These are phyloP conservation scores for Fusarium udum DNA, from an alignment of 2,329 filamentous ascomycete species.

Conservation along the genomic window DNA sequence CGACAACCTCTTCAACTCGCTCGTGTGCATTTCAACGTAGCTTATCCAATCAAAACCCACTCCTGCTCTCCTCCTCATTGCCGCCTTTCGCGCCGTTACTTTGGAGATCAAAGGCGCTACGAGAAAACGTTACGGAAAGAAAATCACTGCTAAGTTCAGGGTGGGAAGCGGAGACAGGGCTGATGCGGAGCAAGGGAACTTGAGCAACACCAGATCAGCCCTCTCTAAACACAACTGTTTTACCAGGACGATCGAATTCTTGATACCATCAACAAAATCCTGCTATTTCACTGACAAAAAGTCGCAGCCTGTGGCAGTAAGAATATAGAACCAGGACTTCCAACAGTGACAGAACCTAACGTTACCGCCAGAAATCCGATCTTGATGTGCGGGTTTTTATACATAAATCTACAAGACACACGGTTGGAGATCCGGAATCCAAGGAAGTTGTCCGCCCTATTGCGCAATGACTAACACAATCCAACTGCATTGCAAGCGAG, in stretches of 20 bases:
- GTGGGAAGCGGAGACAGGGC: conserved; percentile 31
- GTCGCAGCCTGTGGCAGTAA: not conserved
- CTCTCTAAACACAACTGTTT: not conserved
- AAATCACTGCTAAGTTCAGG: conserved; percentile 27
- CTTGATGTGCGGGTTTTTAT: not conserved
- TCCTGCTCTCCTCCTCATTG: conserved; percentile 19
- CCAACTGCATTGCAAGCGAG: not conserved
- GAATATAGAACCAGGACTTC: not conserved
- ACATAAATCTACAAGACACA: not conserved
- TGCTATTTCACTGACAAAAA: not conserved
- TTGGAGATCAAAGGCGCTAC: conserved; percentile 23
- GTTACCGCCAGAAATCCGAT: conserved; percentile 10
- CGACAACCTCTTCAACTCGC: not conserved
- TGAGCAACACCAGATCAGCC: conserved; percentile 9
- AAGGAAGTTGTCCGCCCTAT: not conserved
- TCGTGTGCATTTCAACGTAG: not conserved
- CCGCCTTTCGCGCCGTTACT: conserved; percentile 36
- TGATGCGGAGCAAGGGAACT: conserved; percentile 41
- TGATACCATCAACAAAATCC: not conserved
- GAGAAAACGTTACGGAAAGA: conserved; percentile 16
- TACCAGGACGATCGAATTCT: not conserved
- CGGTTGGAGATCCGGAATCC: conserved; percentile 2
- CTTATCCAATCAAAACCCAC: conserved; percentile 20
- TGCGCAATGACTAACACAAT: conserved; percentile 2
- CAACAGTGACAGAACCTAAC: conserved; percentile 1